Evolutionary conservation across 2,329 filamentous ascomycete genomes (phyloP), one percentile per base, ranked within the genome.

Genomic region (Pseudofabraea citricarpa): DNA sequence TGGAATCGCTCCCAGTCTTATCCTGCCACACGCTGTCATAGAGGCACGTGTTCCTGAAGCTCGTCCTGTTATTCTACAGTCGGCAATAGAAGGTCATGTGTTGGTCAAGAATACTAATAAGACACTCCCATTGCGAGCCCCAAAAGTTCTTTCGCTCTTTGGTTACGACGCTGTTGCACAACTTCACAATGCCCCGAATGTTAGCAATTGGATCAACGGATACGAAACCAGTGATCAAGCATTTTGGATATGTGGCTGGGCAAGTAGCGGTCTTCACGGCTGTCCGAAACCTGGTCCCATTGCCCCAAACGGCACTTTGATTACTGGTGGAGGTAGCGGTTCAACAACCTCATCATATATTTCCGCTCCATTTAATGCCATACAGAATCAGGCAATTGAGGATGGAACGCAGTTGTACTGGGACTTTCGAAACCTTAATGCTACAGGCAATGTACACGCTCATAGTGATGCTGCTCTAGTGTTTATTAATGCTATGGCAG

Each of bases 401-500:
- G 27, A 31, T 15, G 13, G 16, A 12, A 31, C 27, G 6, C 13
- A n/a, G 27, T n/a, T 31, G 13, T 15, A 15, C 16, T 31, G 27
- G 27, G 16, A n/a, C 16, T 15, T 31, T 5, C 13, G 16, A 3
- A 31, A 31, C 27, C 13, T 15, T 15, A n/a, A 31, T 12, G 6
- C 27, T 5, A 9, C 27, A 31, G 27, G 27, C 13, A 31, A 12
- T 31, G 27, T 15, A 2, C 13, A n/a, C 27, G 6, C 27, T 12
- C 27, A 31, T n/a, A 31, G 27, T 5, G 27, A n/a, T 9, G 16
- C 27, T n/a, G 13, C 27, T 49, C 62, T 83, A 3, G 76, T 83
- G 1, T 75, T 83, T 50, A 74, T 76, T 50, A 84, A 83, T 56
- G 74, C 70, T 12, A 85, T 84, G 62, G 77, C 83, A 1, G 81